phyloP scores from a whole-genome alignment of 164 flowering plant genomes.

The Protea cynaroides region DNA sequence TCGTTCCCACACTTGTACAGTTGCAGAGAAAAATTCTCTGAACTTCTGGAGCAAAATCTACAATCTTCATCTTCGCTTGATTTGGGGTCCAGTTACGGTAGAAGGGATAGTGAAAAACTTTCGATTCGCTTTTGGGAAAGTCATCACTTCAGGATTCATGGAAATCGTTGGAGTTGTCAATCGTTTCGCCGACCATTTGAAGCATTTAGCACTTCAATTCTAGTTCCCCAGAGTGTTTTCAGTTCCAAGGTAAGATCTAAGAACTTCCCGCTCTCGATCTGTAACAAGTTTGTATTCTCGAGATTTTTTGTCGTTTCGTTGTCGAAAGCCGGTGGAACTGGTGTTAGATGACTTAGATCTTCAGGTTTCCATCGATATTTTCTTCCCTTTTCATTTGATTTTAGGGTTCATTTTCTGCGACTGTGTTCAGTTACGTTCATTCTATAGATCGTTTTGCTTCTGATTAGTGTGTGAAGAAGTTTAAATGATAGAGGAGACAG shows the following conservation, averaged over 20 bases:
- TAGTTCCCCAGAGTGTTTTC: not conserved
- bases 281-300: not conserved
- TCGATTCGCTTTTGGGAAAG: not conserved
- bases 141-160: constrained; percentile 2
- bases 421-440: too few species aligned
- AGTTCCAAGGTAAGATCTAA: not conserved
- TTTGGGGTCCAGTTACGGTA: too few species aligned
- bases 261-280: not conserved
- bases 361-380: not conserved
- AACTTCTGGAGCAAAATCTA: too few species aligned
- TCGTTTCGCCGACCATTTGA: constrained; percentile 6
- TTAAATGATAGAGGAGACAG: too few species aligned
- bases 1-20: too few species aligned
- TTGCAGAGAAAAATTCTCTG: too few species aligned
- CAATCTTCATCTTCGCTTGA: too few species aligned
- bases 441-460: too few species aligned
- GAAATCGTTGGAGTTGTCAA: constrained; percentile 7
- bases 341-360: not conserved
- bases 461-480: not conserved
- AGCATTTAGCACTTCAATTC: constrained; percentile 1
- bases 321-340: not conserved
- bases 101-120: not conserved
- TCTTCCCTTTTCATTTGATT: not conserved
- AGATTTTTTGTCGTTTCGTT: not conserved
- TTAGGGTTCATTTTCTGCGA: not conserved